Base-by-base conservation (phyloP, 164 flowering plant species). In the Nelumbo lutea region DNA sequence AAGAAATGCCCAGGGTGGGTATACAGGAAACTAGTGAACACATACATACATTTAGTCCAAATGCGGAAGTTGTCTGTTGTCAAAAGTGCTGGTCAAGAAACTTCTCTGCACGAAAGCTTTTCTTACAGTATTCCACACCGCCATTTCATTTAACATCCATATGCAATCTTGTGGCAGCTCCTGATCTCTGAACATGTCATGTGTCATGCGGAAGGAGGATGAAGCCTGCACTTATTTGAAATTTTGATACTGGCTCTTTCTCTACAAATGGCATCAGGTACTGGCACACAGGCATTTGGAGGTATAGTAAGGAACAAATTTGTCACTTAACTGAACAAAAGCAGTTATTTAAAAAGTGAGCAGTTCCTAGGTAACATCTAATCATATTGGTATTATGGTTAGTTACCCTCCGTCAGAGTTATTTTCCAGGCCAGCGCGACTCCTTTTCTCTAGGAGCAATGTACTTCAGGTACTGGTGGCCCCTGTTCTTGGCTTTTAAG, bases 361-460 rank as follows among this genome's bases (percentile, higher is more conserved):
- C 52, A 72, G n/a, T 66, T 41, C 41, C 15, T 13, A 38, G 6
- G 6, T 9, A 9, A 40, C 46, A 38, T 13, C 39, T 53, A 10
- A n/a, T n/a, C 57, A 53, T 1, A 13, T 11, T 52, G n/a, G 56
- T 2, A 3, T 1, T 42, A 60, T 62, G 45, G 15, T n/a, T 27
- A 46, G 83, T 90, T 97, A 90, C 90, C 86, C 61, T 95, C 93
- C n/a, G n/a, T n/a, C n/a, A n/a, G n/a, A 59, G 88, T 85, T 58
- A 87, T 76, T 74, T 87, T 75, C 97, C 98, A 88, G 5, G 98
- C n/a, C 99, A 59, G 88, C 84, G 68, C 90, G 78, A 63, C 99
- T 95, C 78, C 99, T n/a, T 90, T 77, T 90, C 98, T 80, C 99
- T 81, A 8, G 10, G 98, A 92, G 71, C 98, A 95, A 79, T 95